Percentiles rank a stretch among this genome's conserved stretches.
These are phyloP conservation scores for Xerocomus spinulosus DNA, from an alignment of 768 basidiomycete genomes.

Conservation along the genomic window DNA sequence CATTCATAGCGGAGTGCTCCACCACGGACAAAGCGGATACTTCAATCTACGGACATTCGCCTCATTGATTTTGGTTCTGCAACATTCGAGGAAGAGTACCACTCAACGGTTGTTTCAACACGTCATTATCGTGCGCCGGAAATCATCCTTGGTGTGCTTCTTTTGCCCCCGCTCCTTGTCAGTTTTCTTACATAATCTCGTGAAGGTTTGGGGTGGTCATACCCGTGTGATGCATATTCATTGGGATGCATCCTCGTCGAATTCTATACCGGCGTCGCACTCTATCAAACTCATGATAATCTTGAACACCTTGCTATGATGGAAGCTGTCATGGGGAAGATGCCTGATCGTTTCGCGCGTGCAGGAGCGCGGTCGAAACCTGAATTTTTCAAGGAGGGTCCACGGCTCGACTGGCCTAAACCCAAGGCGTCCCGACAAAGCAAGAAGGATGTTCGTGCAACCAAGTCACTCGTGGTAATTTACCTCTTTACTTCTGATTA, in stretches of 20 bases:
- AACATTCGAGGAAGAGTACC: constrained; percentile 96
- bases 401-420: constrained; percentile 89
- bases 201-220: constrained; percentile 96
- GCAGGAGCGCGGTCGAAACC: constrained; percentile 75
- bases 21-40: constrained; percentile 67
- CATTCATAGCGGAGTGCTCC: constrained; percentile 54
- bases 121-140: constrained; percentile 98
- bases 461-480: constrained; percentile 66
- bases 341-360: constrained; percentile 83
- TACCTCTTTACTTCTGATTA: constrained; percentile 20
- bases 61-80: constrained; percentile 99
- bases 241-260: constrained; percentile 98
- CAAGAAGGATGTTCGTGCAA: constrained; percentile 89
- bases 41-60: constrained; percentile 86
- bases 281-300: constrained; percentile 99
- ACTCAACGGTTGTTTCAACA: constrained; percentile 96
- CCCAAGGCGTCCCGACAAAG: constrained; percentile 83
- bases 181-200: constrained; percentile 9
- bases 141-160: constrained; percentile 87
- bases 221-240: constrained; percentile 97
- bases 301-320: constrained; percentile 99
- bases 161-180: constrained; percentile 11
- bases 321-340: constrained; percentile 99
- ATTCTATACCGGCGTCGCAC: constrained; percentile 93
- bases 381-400: constrained; percentile 88